A percentile compares a stretch with the other conserved stretches of the same genome.
phyloP scores from a whole-genome alignment of 257 asterid species.

The Penstemon eatonii region DNA sequence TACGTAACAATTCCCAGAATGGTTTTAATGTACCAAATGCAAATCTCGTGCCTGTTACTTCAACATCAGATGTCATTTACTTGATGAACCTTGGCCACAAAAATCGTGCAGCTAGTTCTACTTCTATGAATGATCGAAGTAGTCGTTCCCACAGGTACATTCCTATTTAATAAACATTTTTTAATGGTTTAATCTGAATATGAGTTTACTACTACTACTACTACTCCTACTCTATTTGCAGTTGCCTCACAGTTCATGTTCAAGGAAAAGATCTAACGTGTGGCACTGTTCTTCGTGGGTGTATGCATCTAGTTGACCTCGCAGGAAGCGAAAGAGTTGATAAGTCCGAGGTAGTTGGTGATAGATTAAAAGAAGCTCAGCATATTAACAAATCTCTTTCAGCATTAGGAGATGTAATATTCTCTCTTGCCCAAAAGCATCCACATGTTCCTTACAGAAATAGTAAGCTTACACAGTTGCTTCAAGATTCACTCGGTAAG shows the following conservation, averaged over 20 bases:
- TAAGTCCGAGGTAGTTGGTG: constrained; percentile 57
- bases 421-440: constrained; percentile 53
- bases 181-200: no score
- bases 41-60: constrained; percentile 49
- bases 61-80: constrained; percentile 47
- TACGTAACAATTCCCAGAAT: constrained; percentile 61
- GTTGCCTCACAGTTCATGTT: constrained; percentile 58
- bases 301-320: constrained; percentile 66
- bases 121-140: constrained; percentile 61
- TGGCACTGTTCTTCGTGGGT: constrained; percentile 46
- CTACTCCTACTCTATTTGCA: constrained; percentile 20
- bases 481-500: constrained; percentile 58
- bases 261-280: constrained; percentile 46
- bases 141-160: constrained; percentile 65
- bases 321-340: constrained; percentile 72
- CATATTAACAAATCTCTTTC: constrained; percentile 57
- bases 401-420: constrained; percentile 63
- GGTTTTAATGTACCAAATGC: constrained; percentile 88
- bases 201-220: no score
- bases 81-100: constrained; percentile 66
- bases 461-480: constrained; percentile 65
- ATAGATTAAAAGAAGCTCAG: constrained; percentile 57
- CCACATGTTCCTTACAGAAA: constrained; percentile 59
- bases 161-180: no score
- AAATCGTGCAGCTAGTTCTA: constrained; percentile 76